phyloP scores from a whole-genome alignment of 1,139 yeast genomes.

The Pichia sp. region DNA sequence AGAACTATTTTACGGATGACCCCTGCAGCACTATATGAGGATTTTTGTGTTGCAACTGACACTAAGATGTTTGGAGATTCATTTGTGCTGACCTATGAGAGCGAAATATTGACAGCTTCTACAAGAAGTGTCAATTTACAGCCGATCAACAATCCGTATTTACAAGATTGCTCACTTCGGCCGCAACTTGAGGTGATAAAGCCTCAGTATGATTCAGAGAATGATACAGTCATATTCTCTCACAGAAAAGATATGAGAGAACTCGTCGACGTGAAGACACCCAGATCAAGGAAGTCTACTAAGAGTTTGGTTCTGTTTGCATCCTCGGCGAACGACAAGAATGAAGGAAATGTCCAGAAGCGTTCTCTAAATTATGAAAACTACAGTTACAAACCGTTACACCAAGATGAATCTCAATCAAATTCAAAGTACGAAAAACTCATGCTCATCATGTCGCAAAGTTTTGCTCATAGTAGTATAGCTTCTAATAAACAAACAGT shows the following conservation, averaged over 20 bases:
- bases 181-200: conserved; percentile 35
- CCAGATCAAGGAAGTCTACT: conserved; percentile 13
- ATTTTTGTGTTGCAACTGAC: conserved; percentile 78
- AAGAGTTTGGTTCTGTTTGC: background rate
- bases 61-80: conserved; percentile 73
- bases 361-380: conserved; percentile 25
- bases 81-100: conserved; percentile 69
- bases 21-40: conserved; percentile 75
- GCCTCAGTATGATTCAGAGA: conserved; percentile 40
- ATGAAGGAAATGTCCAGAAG: background rate
- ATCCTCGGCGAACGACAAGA: background rate
- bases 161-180: conserved; percentile 37
- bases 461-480: conserved; percentile 28
- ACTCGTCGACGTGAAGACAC: conserved; percentile 22
- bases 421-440: conserved; percentile 86
- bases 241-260: conserved; percentile 45
- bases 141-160: conserved; percentile 65
- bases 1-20: conserved; percentile 76
- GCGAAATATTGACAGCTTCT: conserved; percentile 73
- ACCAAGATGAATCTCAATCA: conserved; percentile 64
- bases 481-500: conserved; percentile 12
- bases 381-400: conserved; percentile 39
- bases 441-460: conserved; percentile 47
- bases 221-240: conserved; percentile 32
- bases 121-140: conserved; percentile 68